Percentiles rank a stretch among this genome's conserved stretches.
These are phyloP conservation scores for Chlorella ohadii DNA, from an alignment of 139 green algal species.

Conservation along the genomic window DNA sequence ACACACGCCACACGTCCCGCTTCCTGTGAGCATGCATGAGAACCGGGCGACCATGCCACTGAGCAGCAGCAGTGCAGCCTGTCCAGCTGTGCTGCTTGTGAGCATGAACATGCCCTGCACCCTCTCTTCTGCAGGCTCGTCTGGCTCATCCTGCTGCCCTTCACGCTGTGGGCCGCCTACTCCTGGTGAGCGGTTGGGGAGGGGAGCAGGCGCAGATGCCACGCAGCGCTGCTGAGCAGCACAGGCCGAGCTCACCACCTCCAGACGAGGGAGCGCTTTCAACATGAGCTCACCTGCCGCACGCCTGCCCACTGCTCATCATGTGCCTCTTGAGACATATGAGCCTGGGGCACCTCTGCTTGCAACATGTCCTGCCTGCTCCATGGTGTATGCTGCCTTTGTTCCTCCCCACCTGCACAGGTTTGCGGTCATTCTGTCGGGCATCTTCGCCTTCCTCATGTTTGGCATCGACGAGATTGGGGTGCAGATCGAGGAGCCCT, in stretches of 20 bases:
- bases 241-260: no score
- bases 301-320: no score
- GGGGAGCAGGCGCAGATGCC: no score
- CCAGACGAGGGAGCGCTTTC: no score
- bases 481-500: slow-evolving; percentile 58
- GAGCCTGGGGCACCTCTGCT: no score
- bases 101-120: neutral
- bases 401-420: no score
- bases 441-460: slow-evolving; percentile 76
- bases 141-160: slow-evolving; percentile 43
- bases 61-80: neutral
- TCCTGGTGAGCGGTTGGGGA: slow-evolving; percentile 59
- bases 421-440: slow-evolving; percentile 62
- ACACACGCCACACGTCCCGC: slow-evolving; percentile 73
- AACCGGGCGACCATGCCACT: slow-evolving; percentile 39
- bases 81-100: neutral
- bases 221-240: no score
- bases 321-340: no score
- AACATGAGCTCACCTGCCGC: no score
- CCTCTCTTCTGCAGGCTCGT: slow-evolving; percentile 6
- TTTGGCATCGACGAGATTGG: slow-evolving; percentile 90
- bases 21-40: slow-evolving; percentile 76
- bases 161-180: slow-evolving; percentile 70
- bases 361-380: no score
- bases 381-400: no score